These are phyloP conservation scores for Hanseniaspora sp. DNA, from an alignment of 1,139 yeast genomes.

Conservation along the genomic window DNA sequence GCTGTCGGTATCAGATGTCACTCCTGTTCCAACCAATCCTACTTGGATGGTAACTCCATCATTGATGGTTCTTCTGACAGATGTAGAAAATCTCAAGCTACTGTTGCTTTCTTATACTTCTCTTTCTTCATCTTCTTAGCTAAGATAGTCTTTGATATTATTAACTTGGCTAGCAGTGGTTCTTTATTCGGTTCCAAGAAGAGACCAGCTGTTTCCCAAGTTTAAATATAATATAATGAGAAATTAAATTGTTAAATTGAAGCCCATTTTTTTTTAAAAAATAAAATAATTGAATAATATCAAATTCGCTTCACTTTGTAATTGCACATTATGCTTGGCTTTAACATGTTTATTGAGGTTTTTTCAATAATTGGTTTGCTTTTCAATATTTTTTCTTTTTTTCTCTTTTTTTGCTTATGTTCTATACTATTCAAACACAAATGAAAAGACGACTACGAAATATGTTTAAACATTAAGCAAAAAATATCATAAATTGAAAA, in stretches of 20 bases:
- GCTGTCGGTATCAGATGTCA: constrained; percentile 82
- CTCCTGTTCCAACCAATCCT: constrained; percentile 62
- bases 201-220: constrained; percentile 57
- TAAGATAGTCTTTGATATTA: constrained; percentile 51
- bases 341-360: neutral
- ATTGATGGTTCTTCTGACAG: constrained; percentile 67
- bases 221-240: constrained; percentile 31
- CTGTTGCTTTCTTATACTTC: constrained; percentile 82
- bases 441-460: too few species aligned
- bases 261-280: too few species aligned
- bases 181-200: constrained; percentile 39
- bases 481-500: too few species aligned
- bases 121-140: constrained; percentile 66
- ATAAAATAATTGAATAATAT: too few species aligned
- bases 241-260: neutral
- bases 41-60: constrained; percentile 54
- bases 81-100: constrained; percentile 93
- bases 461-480: too few species aligned
- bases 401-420: too few species aligned
- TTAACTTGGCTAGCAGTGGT: constrained; percentile 57
- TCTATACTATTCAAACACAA: too few species aligned
- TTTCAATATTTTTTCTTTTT: too few species aligned
- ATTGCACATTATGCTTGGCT: neutral
- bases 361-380: neutral
- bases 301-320: neutral